These are phyloP conservation scores for Neonectria hederae DNA, from an alignment of 2,329 filamentous ascomycete species.

Conservation along the genomic window DNA sequence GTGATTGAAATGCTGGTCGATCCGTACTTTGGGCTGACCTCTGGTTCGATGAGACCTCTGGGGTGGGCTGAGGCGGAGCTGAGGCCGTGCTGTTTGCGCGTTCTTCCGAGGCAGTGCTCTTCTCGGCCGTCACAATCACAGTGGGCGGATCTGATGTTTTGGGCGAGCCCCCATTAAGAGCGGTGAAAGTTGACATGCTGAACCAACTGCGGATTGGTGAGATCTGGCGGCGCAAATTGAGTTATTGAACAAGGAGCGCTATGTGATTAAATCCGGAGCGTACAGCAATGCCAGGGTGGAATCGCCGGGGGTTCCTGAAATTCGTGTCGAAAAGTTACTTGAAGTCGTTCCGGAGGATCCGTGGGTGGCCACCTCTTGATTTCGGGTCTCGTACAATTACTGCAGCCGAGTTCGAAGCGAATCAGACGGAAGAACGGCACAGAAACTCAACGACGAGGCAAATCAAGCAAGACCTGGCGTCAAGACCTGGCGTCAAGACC, in stretches of 20 bases:
- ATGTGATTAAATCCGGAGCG: conserved; percentile 1
- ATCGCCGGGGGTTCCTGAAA: background rate
- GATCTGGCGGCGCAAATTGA: conserved; percentile 5
- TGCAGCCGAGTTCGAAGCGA: background rate
- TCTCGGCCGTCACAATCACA: conserved; percentile 42
- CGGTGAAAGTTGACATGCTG: conserved; percentile 61
- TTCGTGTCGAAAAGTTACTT: background rate
- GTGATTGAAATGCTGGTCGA: conserved; percentile 52
- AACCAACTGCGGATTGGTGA: conserved; percentile 4
- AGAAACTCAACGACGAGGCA: conserved; percentile 3
- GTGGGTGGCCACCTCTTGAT: conserved; percentile 14
- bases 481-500: conserved; percentile 2
- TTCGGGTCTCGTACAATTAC: conserved; percentile 15
- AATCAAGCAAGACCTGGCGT: background rate
- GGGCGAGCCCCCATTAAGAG: conserved; percentile 62
- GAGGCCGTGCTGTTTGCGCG: conserved; percentile 40
- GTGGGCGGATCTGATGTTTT: conserved; percentile 51
- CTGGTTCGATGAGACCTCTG: conserved; percentile 44
- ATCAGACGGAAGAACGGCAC: conserved; percentile 3
- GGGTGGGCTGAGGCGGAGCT: conserved; percentile 39
- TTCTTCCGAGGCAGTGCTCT: conserved; percentile 47
- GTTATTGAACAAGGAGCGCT: conserved; percentile 6
- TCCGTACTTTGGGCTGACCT: conserved; percentile 55
- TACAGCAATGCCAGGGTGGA: conserved; percentile 8
- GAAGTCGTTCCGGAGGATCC: conserved; percentile 30